Percentiles rank a stretch among this genome's conserved stretches.
Conservation (phyloP, 2,329 filamentous ascomycete species). For the Scolecobasidium constrictum region DNA sequence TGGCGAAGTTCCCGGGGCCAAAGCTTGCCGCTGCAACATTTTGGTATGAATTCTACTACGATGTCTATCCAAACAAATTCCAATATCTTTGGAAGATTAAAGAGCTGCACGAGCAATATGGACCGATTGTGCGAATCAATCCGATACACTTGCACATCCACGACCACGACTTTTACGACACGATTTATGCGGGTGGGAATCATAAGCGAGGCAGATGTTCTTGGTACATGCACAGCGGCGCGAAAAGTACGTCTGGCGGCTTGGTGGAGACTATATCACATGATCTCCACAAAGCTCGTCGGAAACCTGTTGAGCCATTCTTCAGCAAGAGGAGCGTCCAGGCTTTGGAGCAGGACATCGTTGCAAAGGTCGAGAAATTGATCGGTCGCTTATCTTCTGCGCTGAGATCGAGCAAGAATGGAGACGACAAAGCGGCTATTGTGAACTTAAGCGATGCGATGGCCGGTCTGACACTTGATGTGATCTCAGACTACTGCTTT, state of each 20-base stretch:
- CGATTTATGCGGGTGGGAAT: no score
- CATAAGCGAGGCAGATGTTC: no score
- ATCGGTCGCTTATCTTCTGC: neutral
- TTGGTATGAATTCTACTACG: conserved; percentile 10
- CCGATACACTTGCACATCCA: conserved; percentile 15
- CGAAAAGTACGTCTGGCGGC: no score
- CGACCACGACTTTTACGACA: conserved; percentile 10
- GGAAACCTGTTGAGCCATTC: no score
- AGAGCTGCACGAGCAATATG: conserved; percentile 18
- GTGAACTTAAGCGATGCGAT: no score
- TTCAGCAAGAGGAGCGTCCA: neutral
- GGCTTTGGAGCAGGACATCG: neutral
- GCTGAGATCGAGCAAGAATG: no score
- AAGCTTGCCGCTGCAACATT: conserved; percentile 5
- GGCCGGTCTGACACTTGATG: no score
- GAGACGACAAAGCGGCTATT: no score
- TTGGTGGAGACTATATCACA: no score
- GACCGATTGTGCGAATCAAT: conserved; percentile 17
- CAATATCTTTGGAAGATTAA: conserved; percentile 18
- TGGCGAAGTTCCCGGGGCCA: conserved; percentile 9
- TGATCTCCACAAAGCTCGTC: no score
- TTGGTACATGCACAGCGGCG: no score
- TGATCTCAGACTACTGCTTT: no score
- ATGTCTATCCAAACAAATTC: conserved; percentile 13
- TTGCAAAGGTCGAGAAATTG: neutral